Evolutionary conservation across 306 rosid species (phyloP).

Genomic region (Heteromeles arbutifolia): DNA sequence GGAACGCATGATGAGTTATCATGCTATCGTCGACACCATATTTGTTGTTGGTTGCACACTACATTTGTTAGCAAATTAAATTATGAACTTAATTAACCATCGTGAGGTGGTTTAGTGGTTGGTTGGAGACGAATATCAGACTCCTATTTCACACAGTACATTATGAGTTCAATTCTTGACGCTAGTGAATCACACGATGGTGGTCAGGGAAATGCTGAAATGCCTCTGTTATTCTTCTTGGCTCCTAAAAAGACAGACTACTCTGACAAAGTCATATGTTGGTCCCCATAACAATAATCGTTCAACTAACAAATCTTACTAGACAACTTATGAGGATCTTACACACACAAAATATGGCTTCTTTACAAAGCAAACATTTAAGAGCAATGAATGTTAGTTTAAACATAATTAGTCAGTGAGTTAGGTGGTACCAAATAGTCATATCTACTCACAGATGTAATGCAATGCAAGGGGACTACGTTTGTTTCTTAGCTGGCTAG

Average conservation of each 20-base stretch:
- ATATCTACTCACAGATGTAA: background rate
- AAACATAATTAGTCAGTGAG: background rate
- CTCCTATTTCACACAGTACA: no score
- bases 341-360: background rate
- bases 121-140: no score
- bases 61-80: background rate
- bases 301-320: conserved; percentile 16
- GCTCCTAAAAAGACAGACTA: accelerated
- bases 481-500: no score
- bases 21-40: background rate
- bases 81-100: background rate
- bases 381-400: background rate
- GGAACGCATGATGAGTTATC: background rate
- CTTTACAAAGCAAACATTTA: background rate
- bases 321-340: background rate
- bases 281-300: background rate
- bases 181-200: no score
- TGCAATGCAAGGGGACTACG: background rate
- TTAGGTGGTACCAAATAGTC: background rate
- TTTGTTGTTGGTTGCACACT: background rate
- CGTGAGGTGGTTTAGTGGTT: no score
- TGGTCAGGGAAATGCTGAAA: accelerated
- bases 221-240: no score
- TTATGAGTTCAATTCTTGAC: no score
- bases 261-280: no score